Evolutionary conservation across 1,284 basidiomycete genomes (phyloP).

Genomic region (Ganoderma boninense): DNA sequence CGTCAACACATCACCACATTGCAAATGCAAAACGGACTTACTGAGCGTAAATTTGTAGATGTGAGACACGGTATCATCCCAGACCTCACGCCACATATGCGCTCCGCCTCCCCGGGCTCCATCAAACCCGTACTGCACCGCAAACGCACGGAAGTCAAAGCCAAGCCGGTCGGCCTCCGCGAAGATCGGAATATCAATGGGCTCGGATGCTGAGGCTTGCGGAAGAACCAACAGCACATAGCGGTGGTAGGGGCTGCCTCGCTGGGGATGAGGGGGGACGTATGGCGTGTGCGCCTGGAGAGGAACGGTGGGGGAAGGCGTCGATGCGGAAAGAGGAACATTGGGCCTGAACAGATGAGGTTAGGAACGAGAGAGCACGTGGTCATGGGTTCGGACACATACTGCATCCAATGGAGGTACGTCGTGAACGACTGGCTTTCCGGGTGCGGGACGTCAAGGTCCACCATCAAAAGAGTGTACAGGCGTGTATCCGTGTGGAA

Average conservation of each 20-base stretch:
- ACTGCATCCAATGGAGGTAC: conserved; percentile 91
- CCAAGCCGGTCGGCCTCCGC: conserved; percentile 53
- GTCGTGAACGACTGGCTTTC: conserved; percentile 71
- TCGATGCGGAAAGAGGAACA: conserved; percentile 75
- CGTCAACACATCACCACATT: conserved; percentile 12
- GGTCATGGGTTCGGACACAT: conserved; percentile 37
- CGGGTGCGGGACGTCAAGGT: conserved; percentile 88
- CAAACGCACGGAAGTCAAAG: conserved; percentile 76
- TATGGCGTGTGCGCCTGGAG: conserved; percentile 70
- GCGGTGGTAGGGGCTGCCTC: conserved; percentile 87
- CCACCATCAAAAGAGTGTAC: conserved; percentile 92
- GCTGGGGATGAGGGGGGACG: conserved; percentile 88
- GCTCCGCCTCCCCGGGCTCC: conserved; percentile 68
- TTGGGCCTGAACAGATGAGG: conserved; percentile 66
- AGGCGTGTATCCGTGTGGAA: conserved; percentile 83
- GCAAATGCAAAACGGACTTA: conserved; percentile 50
- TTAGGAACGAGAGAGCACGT: background rate
- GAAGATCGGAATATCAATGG: conserved; percentile 49
- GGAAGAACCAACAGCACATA: conserved; percentile 82
- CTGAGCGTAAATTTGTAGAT: conserved; percentile 77
- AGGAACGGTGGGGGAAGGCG: conserved; percentile 49
- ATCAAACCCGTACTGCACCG: conserved; percentile 61
- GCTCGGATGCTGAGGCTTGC: conserved; percentile 55
- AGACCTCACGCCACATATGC: conserved; percentile 87
- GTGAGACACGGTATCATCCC: conserved; percentile 71